Conservation (phyloP, 345 rosid species). For the Microcos paniculata region DNA sequence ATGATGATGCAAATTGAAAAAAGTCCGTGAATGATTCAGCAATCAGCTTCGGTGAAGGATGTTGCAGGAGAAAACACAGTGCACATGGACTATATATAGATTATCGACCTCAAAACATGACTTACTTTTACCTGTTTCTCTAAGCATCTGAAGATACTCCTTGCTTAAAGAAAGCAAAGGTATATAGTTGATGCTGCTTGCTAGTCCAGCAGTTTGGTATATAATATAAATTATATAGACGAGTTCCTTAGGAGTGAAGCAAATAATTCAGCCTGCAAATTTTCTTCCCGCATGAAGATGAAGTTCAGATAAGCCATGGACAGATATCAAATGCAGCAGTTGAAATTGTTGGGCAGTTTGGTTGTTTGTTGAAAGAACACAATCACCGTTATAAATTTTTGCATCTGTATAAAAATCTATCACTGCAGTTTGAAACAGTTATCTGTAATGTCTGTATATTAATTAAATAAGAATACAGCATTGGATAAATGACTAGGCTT, state of each 20-base stretch:
- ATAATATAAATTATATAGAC: neutral
- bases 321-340: neutral
- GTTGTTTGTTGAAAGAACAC: neutral
- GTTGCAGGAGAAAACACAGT: neutral
- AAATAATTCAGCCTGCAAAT: neutral
- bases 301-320: neutral
- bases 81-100: neutral
- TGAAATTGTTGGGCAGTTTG: neutral
- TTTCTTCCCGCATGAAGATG: neutral
- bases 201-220: neutral
- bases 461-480: neutral
- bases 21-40: neutral
- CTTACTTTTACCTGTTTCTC: neutral
- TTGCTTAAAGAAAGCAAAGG: neutral
- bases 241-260: neutral
- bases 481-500: neutral
- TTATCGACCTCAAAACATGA: neutral
- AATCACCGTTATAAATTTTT: neutral
- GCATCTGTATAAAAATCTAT: neutral
- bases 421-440: neutral
- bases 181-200: neutral
- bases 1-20: neutral
- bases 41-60: neutral
- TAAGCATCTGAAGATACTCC: neutral
- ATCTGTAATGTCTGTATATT: neutral